Evolutionary conservation across 2,329 filamentous ascomycete species (phyloP).

Genomic region (Colletotrichum australisinense): DNA sequence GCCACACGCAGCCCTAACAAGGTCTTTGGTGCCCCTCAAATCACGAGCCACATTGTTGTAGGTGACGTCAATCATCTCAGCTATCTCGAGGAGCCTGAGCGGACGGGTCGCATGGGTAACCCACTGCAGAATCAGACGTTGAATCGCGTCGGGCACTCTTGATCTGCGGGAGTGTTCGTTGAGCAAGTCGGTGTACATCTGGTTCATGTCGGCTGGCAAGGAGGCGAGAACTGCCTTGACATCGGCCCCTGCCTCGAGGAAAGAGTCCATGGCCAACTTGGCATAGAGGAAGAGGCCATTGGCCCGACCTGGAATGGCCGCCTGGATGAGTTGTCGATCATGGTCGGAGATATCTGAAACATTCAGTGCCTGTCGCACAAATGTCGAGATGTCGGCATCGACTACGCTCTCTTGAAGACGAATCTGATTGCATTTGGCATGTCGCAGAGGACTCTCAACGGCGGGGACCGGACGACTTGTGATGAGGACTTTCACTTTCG

Average conservation of each 20-base stretch:
- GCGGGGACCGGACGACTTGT: constrained; percentile 53
- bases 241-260: constrained; percentile 42
- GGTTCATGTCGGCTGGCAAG: constrained; percentile 50
- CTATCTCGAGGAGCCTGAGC: constrained; percentile 55
- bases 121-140: constrained; percentile 52
- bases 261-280: constrained; percentile 53
- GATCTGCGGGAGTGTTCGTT: constrained; percentile 49
- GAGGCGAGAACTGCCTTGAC: constrained; percentile 41
- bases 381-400: constrained; percentile 53
- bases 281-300: constrained; percentile 59
- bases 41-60: constrained; percentile 23
- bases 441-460: constrained; percentile 45
- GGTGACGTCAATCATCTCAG: constrained; percentile 43
- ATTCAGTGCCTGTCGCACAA: constrained; percentile 42
- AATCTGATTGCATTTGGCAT: constrained; percentile 43
- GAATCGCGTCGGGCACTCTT: constrained; percentile 44
- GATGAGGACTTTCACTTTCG: constrained; percentile 52
- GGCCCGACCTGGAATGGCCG: constrained; percentile 48
- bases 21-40: constrained; percentile 47
- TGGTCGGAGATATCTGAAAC: constrained; percentile 35
- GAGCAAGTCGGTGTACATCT: constrained; percentile 55
- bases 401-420: constrained; percentile 50
- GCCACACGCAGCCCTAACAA: constrained; percentile 52
- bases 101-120: constrained; percentile 55
- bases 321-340: constrained; percentile 38